Conservation (phyloP, 768 basidiomycete genomes). For the Hygrophorus pudorinus region DNA sequence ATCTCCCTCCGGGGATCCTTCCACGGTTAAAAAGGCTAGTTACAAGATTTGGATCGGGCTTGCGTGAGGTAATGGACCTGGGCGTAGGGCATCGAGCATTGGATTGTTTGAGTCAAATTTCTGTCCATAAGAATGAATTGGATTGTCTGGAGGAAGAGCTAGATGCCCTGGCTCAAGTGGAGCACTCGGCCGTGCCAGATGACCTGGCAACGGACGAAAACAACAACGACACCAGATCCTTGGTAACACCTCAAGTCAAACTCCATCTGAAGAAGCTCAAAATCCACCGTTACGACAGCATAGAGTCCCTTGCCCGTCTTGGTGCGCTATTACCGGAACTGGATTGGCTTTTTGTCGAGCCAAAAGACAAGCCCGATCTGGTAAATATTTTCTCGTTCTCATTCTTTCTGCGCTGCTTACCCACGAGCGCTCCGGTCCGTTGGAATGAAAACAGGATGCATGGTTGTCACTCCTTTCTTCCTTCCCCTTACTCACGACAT, state of each 20-base stretch:
- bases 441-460: slow-evolving; percentile 18
- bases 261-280: slow-evolving; percentile 22
- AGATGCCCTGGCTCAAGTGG: slow-evolving; percentile 19
- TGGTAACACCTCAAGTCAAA: slow-evolving; percentile 21
- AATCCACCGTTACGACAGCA: slow-evolving; percentile 20
- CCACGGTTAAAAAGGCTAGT: slow-evolving; percentile 31
- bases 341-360: slow-evolving; percentile 27
- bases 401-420: neutral
- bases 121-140: neutral
- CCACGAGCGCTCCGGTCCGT: too few relatives aligned
- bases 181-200: neutral
- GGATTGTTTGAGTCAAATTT: slow-evolving; percentile 2
- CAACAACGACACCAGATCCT: slow-evolving; percentile 19
- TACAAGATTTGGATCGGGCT: slow-evolving; percentile 24
- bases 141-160: slow-evolving; percentile 9
- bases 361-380: slow-evolving; percentile 14
- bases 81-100: slow-evolving; percentile 1
- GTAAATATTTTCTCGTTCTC: slow-evolving; percentile 12
- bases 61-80: slow-evolving; percentile 16
- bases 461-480: slow-evolving; percentile 31
- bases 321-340: slow-evolving; percentile 29
- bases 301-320: slow-evolving; percentile 21
- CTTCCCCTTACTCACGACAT: slow-evolving; percentile 33
- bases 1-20: slow-evolving; percentile 24
- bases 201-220: too few relatives aligned